These are phyloP conservation scores for Heterococcus sp. DNA, from an alignment of 108 stramenopile species.

Conservation along the genomic window DNA sequence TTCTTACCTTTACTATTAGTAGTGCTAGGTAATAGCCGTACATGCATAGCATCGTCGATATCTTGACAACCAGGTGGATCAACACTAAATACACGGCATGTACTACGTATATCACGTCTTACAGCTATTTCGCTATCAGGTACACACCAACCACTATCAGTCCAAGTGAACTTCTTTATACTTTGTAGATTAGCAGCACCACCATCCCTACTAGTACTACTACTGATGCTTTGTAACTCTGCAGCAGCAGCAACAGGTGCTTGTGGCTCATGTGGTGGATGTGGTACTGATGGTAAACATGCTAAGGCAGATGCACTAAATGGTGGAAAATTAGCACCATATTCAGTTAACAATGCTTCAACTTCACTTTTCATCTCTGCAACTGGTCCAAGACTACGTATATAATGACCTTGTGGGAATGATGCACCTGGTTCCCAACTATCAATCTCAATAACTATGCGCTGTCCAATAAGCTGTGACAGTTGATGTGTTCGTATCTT, in stretches of 20 bases:
- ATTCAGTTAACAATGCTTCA: constrained; percentile 60
- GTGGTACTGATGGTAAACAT: constrained; percentile 58
- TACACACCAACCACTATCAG: background rate
- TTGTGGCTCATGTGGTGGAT: constrained; percentile 24
- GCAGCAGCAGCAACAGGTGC: background rate
- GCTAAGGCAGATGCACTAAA: constrained; percentile 67
- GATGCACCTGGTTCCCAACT: constrained; percentile 12
- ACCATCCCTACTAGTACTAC: too few relatives aligned
- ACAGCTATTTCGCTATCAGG: background rate
- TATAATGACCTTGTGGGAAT: constrained; percentile 36
- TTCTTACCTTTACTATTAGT: too few relatives aligned
- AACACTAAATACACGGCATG: background rate
- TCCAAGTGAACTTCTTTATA: too few relatives aligned
- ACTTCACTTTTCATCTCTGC: constrained; percentile 65
- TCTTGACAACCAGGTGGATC: constrained; percentile 70
- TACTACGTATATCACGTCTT: background rate
- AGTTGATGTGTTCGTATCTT: constrained; percentile 27
- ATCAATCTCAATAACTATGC: constrained; percentile 25
- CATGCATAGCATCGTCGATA: constrained; percentile 54
- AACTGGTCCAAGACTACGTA: constrained; percentile 28
- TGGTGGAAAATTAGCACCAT: constrained; percentile 59
- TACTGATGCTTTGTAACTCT: too few relatives aligned
- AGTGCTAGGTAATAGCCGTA: too few relatives aligned
- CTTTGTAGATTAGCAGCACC: background rate
- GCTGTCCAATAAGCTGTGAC: constrained; percentile 25